These are phyloP conservation scores for Crithidia thermophila DNA, from an alignment of 208 protist species.

Conservation along the genomic window DNA sequence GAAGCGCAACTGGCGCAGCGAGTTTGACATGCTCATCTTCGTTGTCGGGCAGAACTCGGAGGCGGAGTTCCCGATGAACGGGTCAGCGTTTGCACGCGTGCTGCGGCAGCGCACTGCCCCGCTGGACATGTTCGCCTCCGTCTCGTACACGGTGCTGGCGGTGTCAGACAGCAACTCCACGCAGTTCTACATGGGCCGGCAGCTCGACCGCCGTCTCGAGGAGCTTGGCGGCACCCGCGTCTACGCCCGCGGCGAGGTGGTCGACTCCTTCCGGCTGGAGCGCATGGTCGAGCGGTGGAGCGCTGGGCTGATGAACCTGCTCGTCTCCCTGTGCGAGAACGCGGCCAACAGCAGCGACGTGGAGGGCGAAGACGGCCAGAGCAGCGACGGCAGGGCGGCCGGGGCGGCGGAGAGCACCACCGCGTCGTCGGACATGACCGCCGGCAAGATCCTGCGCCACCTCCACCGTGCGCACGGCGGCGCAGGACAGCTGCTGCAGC, in stretches of 20 bases:
- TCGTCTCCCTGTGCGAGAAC: slow-evolving; percentile 24
- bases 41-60: slow-evolving; percentile 35
- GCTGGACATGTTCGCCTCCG: slow-evolving; percentile 32
- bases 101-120: slow-evolving; percentile 40
- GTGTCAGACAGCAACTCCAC: slow-evolving; percentile 52
- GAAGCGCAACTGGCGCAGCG: slow-evolving; percentile 41
- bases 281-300: slow-evolving; percentile 55
- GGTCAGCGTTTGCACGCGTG: slow-evolving; percentile 37
- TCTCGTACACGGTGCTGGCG: slow-evolving; percentile 60
- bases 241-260: slow-evolving; percentile 55
- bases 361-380: neutral
- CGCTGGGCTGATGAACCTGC: slow-evolving; percentile 29
- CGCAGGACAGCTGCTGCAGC: neutral
- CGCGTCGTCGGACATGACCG: slow-evolving; percentile 6
- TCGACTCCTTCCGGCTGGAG: slow-evolving; percentile 55
- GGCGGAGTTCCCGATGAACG: slow-evolving; percentile 54
- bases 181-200: slow-evolving; percentile 36
- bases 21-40: slow-evolving; percentile 46
- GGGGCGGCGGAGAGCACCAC: neutral
- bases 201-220: slow-evolving; percentile 55
- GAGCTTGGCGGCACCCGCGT: slow-evolving; percentile 68
- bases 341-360: neutral
- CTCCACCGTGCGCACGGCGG: slow-evolving; percentile 4
- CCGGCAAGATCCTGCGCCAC: slow-evolving; percentile 3
- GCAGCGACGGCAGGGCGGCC: neutral